A percentile compares a stretch with the other conserved stretches of the same genome.
Evolutionary conservation across 164 flowering plant species (phyloP).

Genomic region (Buxus sempervirens): DNA sequence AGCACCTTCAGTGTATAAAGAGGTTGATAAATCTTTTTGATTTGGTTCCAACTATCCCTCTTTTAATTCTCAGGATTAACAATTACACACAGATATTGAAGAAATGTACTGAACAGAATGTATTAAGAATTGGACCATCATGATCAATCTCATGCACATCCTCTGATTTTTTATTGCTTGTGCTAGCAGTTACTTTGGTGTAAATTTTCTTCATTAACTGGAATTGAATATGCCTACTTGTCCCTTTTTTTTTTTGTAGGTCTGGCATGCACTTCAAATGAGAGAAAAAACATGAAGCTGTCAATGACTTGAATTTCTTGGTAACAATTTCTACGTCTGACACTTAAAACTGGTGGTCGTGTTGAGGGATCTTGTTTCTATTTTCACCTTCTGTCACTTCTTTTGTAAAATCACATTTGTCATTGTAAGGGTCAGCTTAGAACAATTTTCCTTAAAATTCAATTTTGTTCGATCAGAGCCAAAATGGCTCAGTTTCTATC

Average conservation of each 20-base stretch:
- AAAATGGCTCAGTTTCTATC: no score
- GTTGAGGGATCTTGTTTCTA: neutral
- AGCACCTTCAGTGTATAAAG: no score
- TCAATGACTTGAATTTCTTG: neutral
- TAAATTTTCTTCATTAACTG: neutral
- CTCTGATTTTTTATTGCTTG: neutral
- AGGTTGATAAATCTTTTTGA: no score
- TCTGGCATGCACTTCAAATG: neutral
- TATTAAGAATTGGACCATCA: neutral
- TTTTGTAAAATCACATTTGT: neutral
- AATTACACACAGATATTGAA: no score
- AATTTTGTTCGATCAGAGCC: no score
- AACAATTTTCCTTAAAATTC: no score
- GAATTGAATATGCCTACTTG: neutral
- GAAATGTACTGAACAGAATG: no score
- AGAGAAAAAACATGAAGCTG: neutral
- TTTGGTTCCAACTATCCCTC: no score
- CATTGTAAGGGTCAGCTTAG: no score
- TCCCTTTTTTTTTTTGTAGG: constrained; percentile 7
- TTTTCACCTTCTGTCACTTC: no score
- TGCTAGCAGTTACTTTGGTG: neutral
- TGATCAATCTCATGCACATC: neutral
- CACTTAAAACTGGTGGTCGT: neutral
- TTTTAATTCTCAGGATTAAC: no score
- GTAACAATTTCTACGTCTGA: neutral